Conservation (phyloP, 305 asterid genomes). For the Solanum hybrid region DNA sequence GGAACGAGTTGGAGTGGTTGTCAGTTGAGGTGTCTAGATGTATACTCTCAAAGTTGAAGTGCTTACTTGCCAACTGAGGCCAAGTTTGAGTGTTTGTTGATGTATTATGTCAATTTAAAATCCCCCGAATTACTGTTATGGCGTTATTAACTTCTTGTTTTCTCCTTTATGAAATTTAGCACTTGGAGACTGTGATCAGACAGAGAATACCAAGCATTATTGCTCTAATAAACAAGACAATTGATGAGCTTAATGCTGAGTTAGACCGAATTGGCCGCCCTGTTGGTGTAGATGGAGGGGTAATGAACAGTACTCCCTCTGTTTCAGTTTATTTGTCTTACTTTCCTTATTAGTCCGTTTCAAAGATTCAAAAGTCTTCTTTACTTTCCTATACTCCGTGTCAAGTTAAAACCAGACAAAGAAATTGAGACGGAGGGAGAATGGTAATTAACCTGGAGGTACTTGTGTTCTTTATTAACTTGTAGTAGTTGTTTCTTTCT, state of each 20-base stretch:
- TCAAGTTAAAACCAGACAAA: neutral
- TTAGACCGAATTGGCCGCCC: slow-evolving; percentile 95
- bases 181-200: slow-evolving; percentile 86
- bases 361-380: neutral
- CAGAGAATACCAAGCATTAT: slow-evolving; percentile 94
- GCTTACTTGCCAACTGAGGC: neutral
- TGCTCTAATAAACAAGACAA: slow-evolving; percentile 80
- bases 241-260: slow-evolving; percentile 93
- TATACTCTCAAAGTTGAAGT: neutral
- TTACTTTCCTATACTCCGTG: neutral
- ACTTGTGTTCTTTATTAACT: neutral
- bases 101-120: neutral
- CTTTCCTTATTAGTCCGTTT: neutral
- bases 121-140: neutral
- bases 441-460: neutral
- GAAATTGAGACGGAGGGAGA: neutral
- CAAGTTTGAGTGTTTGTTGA: neutral
- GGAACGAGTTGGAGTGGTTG: neutral
- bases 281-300: slow-evolving; percentile 91
- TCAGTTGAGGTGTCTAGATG: neutral
- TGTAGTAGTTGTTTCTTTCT: slow-evolving; percentile 9
- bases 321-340: no score
- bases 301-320: slow-evolving; percentile 20
- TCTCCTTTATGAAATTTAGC: slow-evolving; percentile 31
- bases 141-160: neutral